phyloP scores from a whole-genome alignment of 306 rosid genomes.

The Glycine soja region DNA sequence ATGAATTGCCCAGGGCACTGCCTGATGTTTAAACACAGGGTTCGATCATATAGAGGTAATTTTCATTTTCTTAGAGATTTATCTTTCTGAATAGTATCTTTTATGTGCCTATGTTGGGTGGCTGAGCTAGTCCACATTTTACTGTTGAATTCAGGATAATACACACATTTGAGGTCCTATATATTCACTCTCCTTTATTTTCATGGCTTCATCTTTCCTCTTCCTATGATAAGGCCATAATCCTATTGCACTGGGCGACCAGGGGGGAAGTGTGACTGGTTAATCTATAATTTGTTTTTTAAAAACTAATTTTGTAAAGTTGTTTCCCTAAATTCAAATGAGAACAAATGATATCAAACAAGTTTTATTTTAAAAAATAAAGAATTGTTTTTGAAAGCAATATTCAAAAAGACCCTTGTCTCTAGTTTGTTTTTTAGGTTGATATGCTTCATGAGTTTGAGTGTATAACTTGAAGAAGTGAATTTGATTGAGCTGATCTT shows the following conservation, averaged over 20 bases:
- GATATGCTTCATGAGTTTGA: slow-evolving; percentile 26
- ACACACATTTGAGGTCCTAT: slow-evolving; percentile 8
- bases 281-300: background rate
- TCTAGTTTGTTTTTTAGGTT: background rate
- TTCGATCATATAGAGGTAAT: slow-evolving; percentile 90
- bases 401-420: background rate
- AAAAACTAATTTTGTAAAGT: background rate
- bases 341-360: background rate
- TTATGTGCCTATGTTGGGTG: slow-evolving; percentile 16
- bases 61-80: slow-evolving; percentile 17
- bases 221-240: background rate
- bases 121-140: slow-evolving; percentile 38
- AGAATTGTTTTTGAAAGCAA: background rate
- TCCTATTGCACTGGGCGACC: background rate
- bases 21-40: slow-evolving; percentile 93
- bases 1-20: slow-evolving; percentile 99
- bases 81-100: slow-evolving; percentile 30
- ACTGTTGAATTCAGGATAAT: slow-evolving; percentile 11
- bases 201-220: slow-evolving; percentile 23
- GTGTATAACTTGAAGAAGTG: slow-evolving; percentile 5
- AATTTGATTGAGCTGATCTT: background rate
- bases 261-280: background rate
- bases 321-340: background rate
- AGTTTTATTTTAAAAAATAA: background rate
- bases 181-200: slow-evolving; percentile 8